These are phyloP conservation scores for Dysphania ambrosioides DNA, from an alignment of 148 eudicot species.

Conservation along the genomic window DNA sequence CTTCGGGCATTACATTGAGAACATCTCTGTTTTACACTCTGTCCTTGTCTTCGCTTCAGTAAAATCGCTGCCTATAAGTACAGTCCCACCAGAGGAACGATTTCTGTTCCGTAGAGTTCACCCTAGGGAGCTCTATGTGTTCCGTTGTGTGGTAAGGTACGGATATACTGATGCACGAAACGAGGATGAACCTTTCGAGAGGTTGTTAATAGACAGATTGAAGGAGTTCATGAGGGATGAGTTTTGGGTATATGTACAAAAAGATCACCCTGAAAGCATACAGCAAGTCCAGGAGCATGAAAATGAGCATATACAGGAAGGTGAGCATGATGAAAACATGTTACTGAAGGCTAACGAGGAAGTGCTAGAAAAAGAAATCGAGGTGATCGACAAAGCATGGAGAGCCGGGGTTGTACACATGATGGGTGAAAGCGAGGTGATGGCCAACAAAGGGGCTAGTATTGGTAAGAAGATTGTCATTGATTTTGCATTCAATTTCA, in stretches of 20 bases:
- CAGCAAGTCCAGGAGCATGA: not conserved
- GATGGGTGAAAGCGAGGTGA: not conserved
- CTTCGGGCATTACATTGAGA: not conserved
- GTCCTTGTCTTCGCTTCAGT: not conserved
- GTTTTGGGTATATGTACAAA: slow-evolving; percentile 17
- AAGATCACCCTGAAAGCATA: slow-evolving; percentile 38
- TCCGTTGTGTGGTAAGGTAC: not conserved
- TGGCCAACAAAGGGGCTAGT: not conserved
- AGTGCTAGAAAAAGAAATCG: not conserved
- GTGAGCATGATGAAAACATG: not conserved
- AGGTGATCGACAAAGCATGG: not conserved
- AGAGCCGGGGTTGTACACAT: not conserved
- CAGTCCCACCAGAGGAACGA: not conserved
- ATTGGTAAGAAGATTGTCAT: not conserved
- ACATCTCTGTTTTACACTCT: not conserved
- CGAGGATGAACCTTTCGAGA: not conserved
- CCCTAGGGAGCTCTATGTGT: not conserved
- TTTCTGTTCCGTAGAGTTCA: not conserved
- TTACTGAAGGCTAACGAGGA: not conserved
- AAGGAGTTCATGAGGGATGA: slow-evolving; percentile 31
- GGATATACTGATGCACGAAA: not conserved
- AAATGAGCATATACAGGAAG: slow-evolving; percentile 55
- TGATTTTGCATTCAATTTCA: slow-evolving; percentile 23
- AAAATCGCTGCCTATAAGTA: not conserved
- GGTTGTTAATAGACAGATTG: not conserved